These are phyloP conservation scores for Xylariaceae sp. DNA, from an alignment of 2,329 filamentous ascomycete species.

Conservation along the genomic window DNA sequence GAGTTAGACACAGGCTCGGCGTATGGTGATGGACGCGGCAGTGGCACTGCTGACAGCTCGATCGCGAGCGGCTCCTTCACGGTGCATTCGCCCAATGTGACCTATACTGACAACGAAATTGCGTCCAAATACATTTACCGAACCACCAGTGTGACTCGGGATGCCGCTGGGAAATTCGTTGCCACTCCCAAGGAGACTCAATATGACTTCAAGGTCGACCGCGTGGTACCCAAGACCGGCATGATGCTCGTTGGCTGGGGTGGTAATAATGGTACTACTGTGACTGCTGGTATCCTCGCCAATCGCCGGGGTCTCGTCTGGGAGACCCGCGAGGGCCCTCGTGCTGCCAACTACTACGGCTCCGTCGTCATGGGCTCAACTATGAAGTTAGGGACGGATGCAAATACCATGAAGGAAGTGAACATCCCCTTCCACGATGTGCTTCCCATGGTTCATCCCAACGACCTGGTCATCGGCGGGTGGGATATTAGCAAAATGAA, in stretches of 20 bases:
- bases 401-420: slow-evolving; percentile 79
- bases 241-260: slow-evolving; percentile 98
- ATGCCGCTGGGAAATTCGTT: slow-evolving; percentile 68
- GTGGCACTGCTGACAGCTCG: slow-evolving; percentile 28
- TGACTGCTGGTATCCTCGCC: slow-evolving; percentile 94
- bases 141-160: slow-evolving; percentile 76
- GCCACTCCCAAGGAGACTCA: slow-evolving; percentile 82
- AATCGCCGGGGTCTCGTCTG: slow-evolving; percentile 83
- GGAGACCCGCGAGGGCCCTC: slow-evolving; percentile 89
- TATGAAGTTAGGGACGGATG: slow-evolving; percentile 89
- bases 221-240: slow-evolving; percentile 86
- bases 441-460: slow-evolving; percentile 94
- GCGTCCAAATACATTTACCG: slow-evolving; percentile 94
- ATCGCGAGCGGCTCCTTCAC: slow-evolving; percentile 52
- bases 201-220: slow-evolving; percentile 97
- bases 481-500: slow-evolving; percentile 97
- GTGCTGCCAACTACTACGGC: slow-evolving; percentile 93
- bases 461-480: slow-evolving; percentile 89
- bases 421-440: slow-evolving; percentile 95
- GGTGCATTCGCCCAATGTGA: slow-evolving; percentile 88
- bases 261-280: slow-evolving; percentile 96
- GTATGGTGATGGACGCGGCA: slow-evolving; percentile 54
- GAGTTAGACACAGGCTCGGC: slow-evolving; percentile 51
- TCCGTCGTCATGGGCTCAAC: slow-evolving; percentile 97
- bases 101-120: slow-evolving; percentile 84